These are phyloP conservation scores for Lachancea dasiensis DNA, from an alignment of 805 yeast genomes.

Conservation along the genomic window DNA sequence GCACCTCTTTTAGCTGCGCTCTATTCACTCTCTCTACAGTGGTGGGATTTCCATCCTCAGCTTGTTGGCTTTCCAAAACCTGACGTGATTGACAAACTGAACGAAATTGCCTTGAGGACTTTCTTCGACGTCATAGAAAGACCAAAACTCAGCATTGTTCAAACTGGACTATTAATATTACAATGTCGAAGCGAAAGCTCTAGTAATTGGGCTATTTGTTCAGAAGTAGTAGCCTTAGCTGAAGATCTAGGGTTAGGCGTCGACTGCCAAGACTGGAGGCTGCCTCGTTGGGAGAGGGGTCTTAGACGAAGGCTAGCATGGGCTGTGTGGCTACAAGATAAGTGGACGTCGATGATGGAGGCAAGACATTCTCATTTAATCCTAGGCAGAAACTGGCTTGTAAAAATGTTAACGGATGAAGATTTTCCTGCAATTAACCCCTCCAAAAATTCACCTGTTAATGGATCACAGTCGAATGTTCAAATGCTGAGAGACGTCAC, in stretches of 20 bases:
- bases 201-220: constrained; percentile 79
- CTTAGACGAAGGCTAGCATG: constrained; percentile 83
- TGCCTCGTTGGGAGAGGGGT: constrained; percentile 94
- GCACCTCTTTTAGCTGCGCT: constrained; percentile 91
- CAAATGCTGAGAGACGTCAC: constrained; percentile 3
- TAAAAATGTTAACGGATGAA: constrained; percentile 54
- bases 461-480: constrained; percentile 4
- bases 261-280: constrained; percentile 86
- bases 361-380: constrained; percentile 80
- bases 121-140: constrained; percentile 71
- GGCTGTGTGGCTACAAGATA: constrained; percentile 91
- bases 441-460: constrained; percentile 12
- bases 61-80: constrained; percentile 75
- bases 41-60: constrained; percentile 80
- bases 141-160: constrained; percentile 88
- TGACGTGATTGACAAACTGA: constrained; percentile 55
- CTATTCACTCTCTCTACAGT: constrained; percentile 78
- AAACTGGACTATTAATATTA: constrained; percentile 74
- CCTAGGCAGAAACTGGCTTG: constrained; percentile 73
- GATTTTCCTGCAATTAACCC: constrained; percentile 72
- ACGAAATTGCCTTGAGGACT: constrained; percentile 58
- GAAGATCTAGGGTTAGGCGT: constrained; percentile 88
- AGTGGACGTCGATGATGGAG: constrained; percentile 80
- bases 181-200: constrained; percentile 53
- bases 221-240: constrained; percentile 80